phyloP scores from a whole-genome alignment of 805 yeast species.

The Candida xiaguanensis region DNA sequence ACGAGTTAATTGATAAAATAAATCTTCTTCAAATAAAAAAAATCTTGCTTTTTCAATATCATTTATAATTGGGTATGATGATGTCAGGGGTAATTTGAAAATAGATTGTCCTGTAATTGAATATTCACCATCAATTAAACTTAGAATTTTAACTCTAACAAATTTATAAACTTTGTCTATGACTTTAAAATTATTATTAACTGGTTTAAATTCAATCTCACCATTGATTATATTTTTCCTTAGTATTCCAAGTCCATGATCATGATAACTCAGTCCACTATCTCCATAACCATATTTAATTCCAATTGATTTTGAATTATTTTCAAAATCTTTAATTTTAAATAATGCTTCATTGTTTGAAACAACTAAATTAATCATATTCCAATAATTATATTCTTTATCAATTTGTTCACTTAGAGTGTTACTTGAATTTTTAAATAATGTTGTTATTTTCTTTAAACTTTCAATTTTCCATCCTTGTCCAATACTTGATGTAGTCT shows the following conservation, averaged over 20 bases:
- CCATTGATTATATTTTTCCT: slow-evolving; percentile 42
- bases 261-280: slow-evolving; percentile 75
- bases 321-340: slow-evolving; percentile 48
- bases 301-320: slow-evolving; percentile 55
- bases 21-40: slow-evolving; percentile 82
- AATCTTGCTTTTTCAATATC: slow-evolving; percentile 66
- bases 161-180: slow-evolving; percentile 40
- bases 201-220: slow-evolving; percentile 30
- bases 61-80: slow-evolving; percentile 33
- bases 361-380: slow-evolving; percentile 41
- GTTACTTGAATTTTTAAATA: slow-evolving; percentile 48
- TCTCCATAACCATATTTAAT: slow-evolving; percentile 90
- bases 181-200: slow-evolving; percentile 22
- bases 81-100: slow-evolving; percentile 19
- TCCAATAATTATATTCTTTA: slow-evolving; percentile 71
- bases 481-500: slow-evolving; percentile 39
- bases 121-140: slow-evolving; percentile 51
- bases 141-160: slow-evolving; percentile 57
- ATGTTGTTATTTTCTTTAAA: slow-evolving; percentile 49
- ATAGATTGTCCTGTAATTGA: slow-evolving; percentile 57
- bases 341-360: slow-evolving; percentile 58
- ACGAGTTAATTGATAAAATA: slow-evolving; percentile 69
- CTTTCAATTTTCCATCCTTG: slow-evolving; percentile 86
- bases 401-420: slow-evolving; percentile 51
- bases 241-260: slow-evolving; percentile 73